phyloP scores from a whole-genome alignment of 345 rosid species.

The Corchorus capsularis region DNA sequence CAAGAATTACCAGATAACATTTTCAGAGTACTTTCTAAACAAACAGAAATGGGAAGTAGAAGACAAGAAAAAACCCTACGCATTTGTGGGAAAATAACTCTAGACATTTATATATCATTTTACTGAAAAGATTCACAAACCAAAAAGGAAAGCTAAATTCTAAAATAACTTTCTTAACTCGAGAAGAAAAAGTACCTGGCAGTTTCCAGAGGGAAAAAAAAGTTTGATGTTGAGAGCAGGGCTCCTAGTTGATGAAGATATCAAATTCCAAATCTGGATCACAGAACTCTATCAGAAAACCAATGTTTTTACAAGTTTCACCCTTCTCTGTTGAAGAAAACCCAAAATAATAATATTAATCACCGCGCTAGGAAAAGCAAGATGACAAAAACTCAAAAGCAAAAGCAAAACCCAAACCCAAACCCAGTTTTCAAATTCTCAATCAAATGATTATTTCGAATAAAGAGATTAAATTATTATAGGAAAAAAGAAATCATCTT shows the following conservation, averaged over 20 bases:
- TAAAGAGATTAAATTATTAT: too few relatives aligned
- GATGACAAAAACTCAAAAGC: neutral
- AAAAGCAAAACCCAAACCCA: too few relatives aligned
- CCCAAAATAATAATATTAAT: neutral
- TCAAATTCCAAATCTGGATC: neutral
- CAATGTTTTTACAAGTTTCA: neutral
- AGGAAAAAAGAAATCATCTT: too few relatives aligned
- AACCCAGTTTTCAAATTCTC: neutral
- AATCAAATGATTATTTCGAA: neutral
- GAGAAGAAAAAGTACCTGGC: neutral
- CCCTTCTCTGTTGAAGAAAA: slow-evolving; percentile 2
- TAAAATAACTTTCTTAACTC: neutral
- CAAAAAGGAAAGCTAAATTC: neutral
- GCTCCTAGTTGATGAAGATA: neutral
- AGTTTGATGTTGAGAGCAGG: neutral
- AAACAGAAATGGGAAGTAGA: neutral
- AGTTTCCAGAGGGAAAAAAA: neutral
- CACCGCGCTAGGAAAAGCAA: neutral
- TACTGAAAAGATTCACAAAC: neutral
- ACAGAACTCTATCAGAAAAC: neutral
- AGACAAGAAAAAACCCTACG: neutral
- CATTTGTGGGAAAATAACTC: neutral
- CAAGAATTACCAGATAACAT: neutral
- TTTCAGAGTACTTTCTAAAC: neutral
- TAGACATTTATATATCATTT: neutral